Percentiles rank a stretch among this genome's conserved stretches.
These are phyloP conservation scores for Candida gigantensis DNA, from an alignment of 1,139 yeast species.

Conservation along the genomic window DNA sequence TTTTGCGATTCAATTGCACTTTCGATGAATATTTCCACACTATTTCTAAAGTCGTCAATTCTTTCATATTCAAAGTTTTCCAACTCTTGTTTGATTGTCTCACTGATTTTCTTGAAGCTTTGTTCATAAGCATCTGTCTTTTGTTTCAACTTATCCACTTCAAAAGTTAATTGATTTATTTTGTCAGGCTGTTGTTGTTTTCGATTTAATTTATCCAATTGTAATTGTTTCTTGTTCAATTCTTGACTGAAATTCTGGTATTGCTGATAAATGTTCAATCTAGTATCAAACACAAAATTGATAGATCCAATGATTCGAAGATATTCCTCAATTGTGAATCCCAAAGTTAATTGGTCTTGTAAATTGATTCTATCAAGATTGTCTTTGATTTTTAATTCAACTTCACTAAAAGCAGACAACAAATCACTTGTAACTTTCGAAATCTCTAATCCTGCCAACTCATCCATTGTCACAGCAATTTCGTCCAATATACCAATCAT, in stretches of 20 bases:
- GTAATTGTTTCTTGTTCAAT: conserved; percentile 47
- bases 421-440: conserved; percentile 66
- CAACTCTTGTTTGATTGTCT: conserved; percentile 68
- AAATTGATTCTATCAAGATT: conserved; percentile 75
- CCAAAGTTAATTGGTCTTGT: conserved; percentile 85
- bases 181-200: conserved; percentile 62
- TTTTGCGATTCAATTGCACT: conserved; percentile 91
- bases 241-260: conserved; percentile 50
- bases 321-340: conserved; percentile 87
- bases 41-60: conserved; percentile 81
- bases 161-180: conserved; percentile 52
- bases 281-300: conserved; percentile 70
- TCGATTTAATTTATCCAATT: conserved; percentile 54
- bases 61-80: conserved; percentile 72
- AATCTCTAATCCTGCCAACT: conserved; percentile 74
- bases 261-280: conserved; percentile 68
- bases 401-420: conserved; percentile 58
- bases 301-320: conserved; percentile 76
- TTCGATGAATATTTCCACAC: conserved; percentile 89
- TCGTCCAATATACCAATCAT: conserved; percentile 50
- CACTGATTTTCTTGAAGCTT: conserved; percentile 61
- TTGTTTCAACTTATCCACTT: conserved; percentile 57
- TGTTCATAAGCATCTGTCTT: conserved; percentile 58
- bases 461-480: conserved; percentile 62
- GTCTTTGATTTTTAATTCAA: conserved; percentile 71